These are phyloP conservation scores for Talaromyces thailandensis DNA, from an alignment of 495 filamentous ascomycete genomes.

Conservation along the genomic window DNA sequence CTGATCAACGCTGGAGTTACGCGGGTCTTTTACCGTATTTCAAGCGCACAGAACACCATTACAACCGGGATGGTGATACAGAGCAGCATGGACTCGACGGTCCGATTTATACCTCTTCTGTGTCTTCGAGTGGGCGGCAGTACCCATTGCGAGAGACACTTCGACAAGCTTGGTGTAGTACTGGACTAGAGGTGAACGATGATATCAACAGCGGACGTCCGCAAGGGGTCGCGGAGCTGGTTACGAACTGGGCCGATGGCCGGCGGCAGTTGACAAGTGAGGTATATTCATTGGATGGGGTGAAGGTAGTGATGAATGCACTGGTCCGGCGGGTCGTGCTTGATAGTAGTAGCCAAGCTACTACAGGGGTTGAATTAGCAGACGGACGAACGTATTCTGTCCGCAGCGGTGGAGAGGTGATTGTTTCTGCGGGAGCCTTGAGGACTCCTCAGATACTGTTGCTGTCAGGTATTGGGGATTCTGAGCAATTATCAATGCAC, in stretches of 20 bases:
- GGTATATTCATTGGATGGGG: neutral
- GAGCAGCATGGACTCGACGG: conserved; percentile 18
- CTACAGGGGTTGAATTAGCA: neutral
- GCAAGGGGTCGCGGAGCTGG: neutral
- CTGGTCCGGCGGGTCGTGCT: neutral
- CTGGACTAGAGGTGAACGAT: neutral
- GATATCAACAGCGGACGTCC: conserved; percentile 7
- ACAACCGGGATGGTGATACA: neutral
- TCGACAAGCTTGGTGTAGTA: conserved; percentile 13
- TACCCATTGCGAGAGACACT: conserved; percentile 21
- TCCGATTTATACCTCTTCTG: conserved; percentile 12
- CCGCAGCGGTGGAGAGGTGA: conserved; percentile 28
- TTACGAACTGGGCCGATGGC: neutral
- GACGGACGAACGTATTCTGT: neutral
- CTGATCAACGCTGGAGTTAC: conserved; percentile 27
- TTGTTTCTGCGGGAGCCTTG: conserved; percentile 21
- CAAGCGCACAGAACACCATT: conserved; percentile 9
- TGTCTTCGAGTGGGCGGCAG: conserved; percentile 14
- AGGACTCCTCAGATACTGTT: conserved; percentile 27
- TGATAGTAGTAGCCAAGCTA: neutral
- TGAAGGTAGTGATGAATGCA: neutral
- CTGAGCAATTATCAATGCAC: conserved; percentile 14
- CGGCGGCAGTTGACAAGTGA: neutral
- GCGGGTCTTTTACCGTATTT: conserved; percentile 19
- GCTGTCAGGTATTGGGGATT: conserved; percentile 28